A percentile compares a stretch with the other conserved stretches of the same genome.
Evolutionary conservation across 495 filamentous ascomycete species (phyloP).

Genomic region (Neurospora terricola): DNA sequence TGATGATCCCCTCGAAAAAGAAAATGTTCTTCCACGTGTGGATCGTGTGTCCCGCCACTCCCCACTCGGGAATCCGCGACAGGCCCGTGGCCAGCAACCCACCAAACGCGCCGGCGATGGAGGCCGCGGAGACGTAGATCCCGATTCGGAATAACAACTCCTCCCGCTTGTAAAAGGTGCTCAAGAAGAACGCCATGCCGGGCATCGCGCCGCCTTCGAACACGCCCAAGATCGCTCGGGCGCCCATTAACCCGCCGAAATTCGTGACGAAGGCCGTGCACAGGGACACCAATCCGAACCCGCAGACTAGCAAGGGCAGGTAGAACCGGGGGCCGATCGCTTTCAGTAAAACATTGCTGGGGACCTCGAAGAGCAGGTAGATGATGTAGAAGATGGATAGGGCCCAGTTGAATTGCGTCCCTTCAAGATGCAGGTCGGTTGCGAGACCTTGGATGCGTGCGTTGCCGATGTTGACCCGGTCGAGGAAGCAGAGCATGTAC

Average conservation of each 20-base stretch:
- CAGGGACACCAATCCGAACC: slow-evolving; percentile 36
- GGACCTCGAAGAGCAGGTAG: slow-evolving; percentile 56
- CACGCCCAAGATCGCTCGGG: slow-evolving; percentile 37
- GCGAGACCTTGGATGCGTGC: slow-evolving; percentile 52
- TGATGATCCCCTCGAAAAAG: slow-evolving; percentile 53
- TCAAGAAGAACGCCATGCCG: slow-evolving; percentile 43
- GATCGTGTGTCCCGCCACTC: slow-evolving; percentile 31
- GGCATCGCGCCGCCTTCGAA: slow-evolving; percentile 48
- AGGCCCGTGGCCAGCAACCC: slow-evolving; percentile 28
- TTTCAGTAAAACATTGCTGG: slow-evolving; percentile 56
- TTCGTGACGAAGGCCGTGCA: slow-evolving; percentile 35
- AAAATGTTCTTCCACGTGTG: slow-evolving; percentile 58
- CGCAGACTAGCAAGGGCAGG: slow-evolving; percentile 48
- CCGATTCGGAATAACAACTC: slow-evolving; percentile 48
- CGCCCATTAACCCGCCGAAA: slow-evolving; percentile 33
- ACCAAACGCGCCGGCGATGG: slow-evolving; percentile 47
- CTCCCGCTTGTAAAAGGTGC: slow-evolving; percentile 46
- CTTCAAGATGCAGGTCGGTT: slow-evolving; percentile 39
- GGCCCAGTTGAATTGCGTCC: slow-evolving; percentile 46
- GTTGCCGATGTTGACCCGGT: slow-evolving; percentile 55
- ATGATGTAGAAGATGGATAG: slow-evolving; percentile 57
- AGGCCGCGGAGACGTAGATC: slow-evolving; percentile 47
- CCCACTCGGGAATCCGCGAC: slow-evolving; percentile 38
- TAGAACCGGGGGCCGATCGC: slow-evolving; percentile 49
- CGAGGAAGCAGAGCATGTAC: slow-evolving; percentile 39